Evolutionary conservation across 75 land plant genomes (phyloP), one percentile per base, ranked within the genome.

Genomic region (Gnetum montanum): DNA sequence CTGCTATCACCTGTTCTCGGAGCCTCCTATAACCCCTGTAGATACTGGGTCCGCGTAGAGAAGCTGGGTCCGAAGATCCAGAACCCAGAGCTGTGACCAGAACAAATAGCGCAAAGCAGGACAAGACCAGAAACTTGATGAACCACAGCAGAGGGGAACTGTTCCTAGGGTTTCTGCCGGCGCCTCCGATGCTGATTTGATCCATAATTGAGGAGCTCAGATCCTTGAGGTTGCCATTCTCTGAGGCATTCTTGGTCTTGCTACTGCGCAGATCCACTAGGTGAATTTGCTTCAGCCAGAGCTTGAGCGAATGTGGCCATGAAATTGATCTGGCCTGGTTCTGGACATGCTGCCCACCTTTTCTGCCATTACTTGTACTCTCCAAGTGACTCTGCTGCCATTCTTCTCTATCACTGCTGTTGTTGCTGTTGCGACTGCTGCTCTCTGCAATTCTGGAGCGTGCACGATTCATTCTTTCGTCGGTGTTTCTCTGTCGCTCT

Each of bases 1-100:
- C 90, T 35, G 43, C 45, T 19, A 69, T 58, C 0, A 69, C 70
- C 31, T 64, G 70, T 66, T 75, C 81, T 37, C 74, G 69, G 19
- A 53, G 11, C 25, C 55, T 20, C 55, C 55, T 53, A 26, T 53
- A 53, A 3, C 55, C 55, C 22, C 55, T 53, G 55, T 53, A 53
- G 22, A 53, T 31, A 10, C 36, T 33, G 25, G 55, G 15, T 18
- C 23, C 3, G 0, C 36, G 31, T 8, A 7, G 15, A 18, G 55
- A 19, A 11, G 52, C 28, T 33, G 37, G 25, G 31, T 10, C 8
- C 4, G 22, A 31, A 23, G 36, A 53, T 3, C 29, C 27, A 16
- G 50, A 48, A 53, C 55, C 55, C 3, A 53, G 55, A 18, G 55
- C 55, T 19, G 55, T 36, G 34, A 53, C 34, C 20, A 53, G 10